Conservation (phyloP, 768 basidiomycete genomes). For the Mycena leptocephala region DNA sequence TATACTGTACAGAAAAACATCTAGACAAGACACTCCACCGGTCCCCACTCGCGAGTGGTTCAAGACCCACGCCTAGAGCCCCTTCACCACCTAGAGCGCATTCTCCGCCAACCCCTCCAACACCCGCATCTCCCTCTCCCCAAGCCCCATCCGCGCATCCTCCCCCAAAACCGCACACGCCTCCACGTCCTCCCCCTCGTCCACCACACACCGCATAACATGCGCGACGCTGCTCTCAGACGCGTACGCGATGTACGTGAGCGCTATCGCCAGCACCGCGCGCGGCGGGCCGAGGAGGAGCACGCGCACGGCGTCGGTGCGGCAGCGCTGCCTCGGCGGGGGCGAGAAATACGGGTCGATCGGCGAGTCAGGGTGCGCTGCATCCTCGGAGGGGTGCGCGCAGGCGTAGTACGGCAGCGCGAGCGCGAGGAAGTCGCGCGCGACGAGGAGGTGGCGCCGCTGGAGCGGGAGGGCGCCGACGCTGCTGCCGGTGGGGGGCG, state of each 20-base stretch:
- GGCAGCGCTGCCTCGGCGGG: slow-evolving; percentile 7
- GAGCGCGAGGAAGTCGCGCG: slow-evolving; percentile 37
- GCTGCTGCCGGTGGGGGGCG: not conserved
- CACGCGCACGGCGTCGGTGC: slow-evolving; percentile 30
- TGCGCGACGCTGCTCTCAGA: slow-evolving; percentile 21
- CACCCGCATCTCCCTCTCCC: not conserved
- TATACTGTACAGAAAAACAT: not conserved
- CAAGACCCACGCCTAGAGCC: no score
- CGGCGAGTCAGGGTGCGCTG: not conserved
- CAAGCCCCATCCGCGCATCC: slow-evolving; percentile 26
- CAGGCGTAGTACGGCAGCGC: slow-evolving; percentile 34
- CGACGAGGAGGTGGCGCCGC: slow-evolving; percentile 22
- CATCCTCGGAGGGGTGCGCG: slow-evolving; percentile 12
- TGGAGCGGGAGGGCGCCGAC: slow-evolving; percentile 14
- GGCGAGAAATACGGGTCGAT: not conserved
- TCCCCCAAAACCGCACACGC: slow-evolving; percentile 11
- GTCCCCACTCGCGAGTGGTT: not conserved
- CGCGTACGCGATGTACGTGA: slow-evolving; percentile 32
- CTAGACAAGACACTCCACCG: not conserved
- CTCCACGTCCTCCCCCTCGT: slow-evolving; percentile 28
- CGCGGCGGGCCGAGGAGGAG: slow-evolving; percentile 29
- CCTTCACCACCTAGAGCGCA: no score
- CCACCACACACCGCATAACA: slow-evolving; percentile 31
- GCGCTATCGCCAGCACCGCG: slow-evolving; percentile 15
- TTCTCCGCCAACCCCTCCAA: slow-evolving; percentile 21